Conservation (phyloP, 2,329 filamentous ascomycete species). For the Scedosporium apiospermum region DNA sequence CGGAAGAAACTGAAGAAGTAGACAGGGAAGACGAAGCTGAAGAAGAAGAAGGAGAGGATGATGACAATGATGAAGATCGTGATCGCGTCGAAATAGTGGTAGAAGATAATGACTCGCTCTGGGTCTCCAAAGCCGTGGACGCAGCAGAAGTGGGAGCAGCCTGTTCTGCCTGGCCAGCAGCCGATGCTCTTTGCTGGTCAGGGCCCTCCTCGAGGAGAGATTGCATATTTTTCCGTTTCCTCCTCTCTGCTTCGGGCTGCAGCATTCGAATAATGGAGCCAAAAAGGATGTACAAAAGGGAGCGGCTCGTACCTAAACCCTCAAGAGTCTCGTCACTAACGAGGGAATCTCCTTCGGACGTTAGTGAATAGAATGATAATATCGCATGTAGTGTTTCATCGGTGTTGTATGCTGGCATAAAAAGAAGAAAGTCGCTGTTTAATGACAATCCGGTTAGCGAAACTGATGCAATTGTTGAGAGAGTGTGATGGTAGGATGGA, state of each 20-base stretch:
- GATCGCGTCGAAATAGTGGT: background rate
- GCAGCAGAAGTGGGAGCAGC: background rate
- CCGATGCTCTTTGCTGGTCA: background rate
- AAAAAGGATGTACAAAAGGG: conserved; percentile 65
- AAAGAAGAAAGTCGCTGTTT: conserved; percentile 79
- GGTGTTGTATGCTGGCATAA: conserved; percentile 59
- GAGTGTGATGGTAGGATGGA: background rate
- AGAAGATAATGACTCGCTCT: background rate
- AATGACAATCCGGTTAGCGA: background rate
- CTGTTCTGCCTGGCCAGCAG: background rate
- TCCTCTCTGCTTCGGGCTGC: conserved; percentile 8
- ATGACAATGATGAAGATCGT: conserved; percentile 8
- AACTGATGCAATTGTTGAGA: background rate
- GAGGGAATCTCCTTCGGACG: conserved; percentile 85
- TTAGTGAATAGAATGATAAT: conserved; percentile 87
- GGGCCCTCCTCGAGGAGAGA: background rate
- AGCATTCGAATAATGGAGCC: conserved; percentile 55
- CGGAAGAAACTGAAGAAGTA: background rate
- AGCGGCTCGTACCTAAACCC: conserved; percentile 80
- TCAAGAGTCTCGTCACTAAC: conserved; percentile 85
- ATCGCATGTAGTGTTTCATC: conserved; percentile 69
- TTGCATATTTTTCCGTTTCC: conserved; percentile 2
- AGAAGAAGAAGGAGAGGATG: conserved; percentile 10
- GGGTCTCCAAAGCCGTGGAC: background rate
- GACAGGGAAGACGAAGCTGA: conserved; percentile 2